Base-by-base conservation (phyloP, 352 stramenopile species). In the Globisporangium solare region DNA sequence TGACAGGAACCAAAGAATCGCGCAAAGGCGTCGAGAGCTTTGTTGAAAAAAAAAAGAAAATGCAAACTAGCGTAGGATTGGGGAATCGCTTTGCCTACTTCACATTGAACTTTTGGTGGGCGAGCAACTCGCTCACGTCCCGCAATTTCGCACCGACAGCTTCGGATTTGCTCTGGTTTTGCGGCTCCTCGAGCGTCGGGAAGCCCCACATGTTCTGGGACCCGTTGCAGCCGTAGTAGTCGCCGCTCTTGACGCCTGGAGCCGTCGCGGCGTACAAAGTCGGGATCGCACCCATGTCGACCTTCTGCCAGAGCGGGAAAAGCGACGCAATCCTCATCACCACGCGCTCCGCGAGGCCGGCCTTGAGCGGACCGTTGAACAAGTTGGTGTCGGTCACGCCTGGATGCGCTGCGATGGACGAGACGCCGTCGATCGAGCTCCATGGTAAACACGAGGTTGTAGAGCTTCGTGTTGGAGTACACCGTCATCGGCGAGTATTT, bases 381-480 rank as follows among this genome's bases (percentile, higher is more conserved):
- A 69, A 20, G n/a, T 79, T 79, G 22, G 73, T 74, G 1, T 62
- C 57, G 22, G 59, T 60, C 27, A 74, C 63, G 10, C 76, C 72
- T 6, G 76, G 74, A 49, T 85, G 74, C 14, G 47, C 66, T 1
- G 60, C 61, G 6, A 67, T 61, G 0, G 51, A 55, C 6, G 51
- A 60, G 10, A 81, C 61, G 17, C 50, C 56, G 15, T 22, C 71
- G 59, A 11, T 78, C 43, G 6, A 87, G 67, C 51, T 85, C 74
- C 0, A 61, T 15, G 15, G 70, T 78, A 57, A 83, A 85, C 2
- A 85, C 54, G 24, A 82, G 40, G 60, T 83, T 85, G 54, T 48
- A 74, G 7, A 87, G 47, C 54, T 87, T 87, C 15, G 72, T 74
- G 35, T 77, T 72, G 11, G 39, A 22, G 54, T 88, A 88, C 32